phyloP scores from a whole-genome alignment of 2,329 filamentous ascomycete species.

The Phialophora expanda region DNA sequence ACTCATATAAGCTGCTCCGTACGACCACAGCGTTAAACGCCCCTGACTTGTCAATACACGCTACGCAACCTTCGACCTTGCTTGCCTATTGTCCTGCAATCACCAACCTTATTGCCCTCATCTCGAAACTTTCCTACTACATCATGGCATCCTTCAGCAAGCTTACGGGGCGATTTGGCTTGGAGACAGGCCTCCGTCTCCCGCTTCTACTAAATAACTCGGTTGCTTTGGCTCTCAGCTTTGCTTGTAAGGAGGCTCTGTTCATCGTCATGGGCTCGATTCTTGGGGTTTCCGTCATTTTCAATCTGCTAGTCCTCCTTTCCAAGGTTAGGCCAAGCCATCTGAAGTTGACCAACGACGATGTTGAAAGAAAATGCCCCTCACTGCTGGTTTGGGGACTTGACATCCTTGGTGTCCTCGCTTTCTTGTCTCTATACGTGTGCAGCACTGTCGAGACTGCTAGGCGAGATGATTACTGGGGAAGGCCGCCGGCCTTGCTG shows the following conservation, averaged over 20 bases:
- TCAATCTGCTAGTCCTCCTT: slow-evolving; percentile 19
- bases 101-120: background rate
- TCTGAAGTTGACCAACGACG: slow-evolving; percentile 2
- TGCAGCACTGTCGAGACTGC: slow-evolving; percentile 17
- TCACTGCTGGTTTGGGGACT: slow-evolving; percentile 15
- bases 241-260: slow-evolving; percentile 9
- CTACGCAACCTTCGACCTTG: background rate
- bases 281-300: slow-evolving; percentile 22
- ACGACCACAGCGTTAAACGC: background rate
- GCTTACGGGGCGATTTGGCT: background rate
- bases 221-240: slow-evolving; percentile 26
- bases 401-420: slow-evolving; percentile 21
- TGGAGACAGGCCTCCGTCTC: slow-evolving; percentile 18
- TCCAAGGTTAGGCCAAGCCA: background rate
- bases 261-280: slow-evolving; percentile 26
- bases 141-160: slow-evolving; percentile 16
- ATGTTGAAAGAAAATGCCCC: slow-evolving; percentile 12
- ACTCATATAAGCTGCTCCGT: slow-evolving; percentile 4
- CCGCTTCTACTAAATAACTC: slow-evolving; percentile 23
- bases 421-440: slow-evolving; percentile 28
- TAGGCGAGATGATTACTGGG: background rate
- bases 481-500: slow-evolving; percentile 1
- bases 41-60: background rate
- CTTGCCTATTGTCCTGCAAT: background rate
- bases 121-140: background rate